Base-by-base conservation (phyloP, 306 rosid species). In the Senna siamea region DNA sequence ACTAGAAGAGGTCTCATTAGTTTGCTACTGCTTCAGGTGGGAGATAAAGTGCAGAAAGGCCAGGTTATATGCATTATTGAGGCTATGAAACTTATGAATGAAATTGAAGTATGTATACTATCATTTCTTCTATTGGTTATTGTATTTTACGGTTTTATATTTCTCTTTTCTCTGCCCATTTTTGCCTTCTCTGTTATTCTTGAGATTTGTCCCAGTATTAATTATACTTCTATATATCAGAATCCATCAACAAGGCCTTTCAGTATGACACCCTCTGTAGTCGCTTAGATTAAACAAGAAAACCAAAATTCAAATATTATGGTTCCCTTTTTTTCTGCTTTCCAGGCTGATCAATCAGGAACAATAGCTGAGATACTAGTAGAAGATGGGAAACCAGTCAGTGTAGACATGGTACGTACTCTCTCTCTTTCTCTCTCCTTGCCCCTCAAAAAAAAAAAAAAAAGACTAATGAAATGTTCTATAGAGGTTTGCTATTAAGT, bases 11-110 rank as follows among this genome's bases (percentile, higher is more conserved):
- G 59, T 53, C 18, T 70, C 37, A 58, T 73, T 66, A 48, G 34
- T 81, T 63, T 79, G 46, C 65, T 69, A 30, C 35, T 77, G 58
- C 63, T 80, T 73, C 92, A 93, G 98, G 96, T 93, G 20, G 98
- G 98, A 73, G 97, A 91, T 69, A 87, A 88, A 74, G 98, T 93
- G 72, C 87, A 89, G 85, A 91, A 93, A 80, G 98, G 98, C 32
- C 97, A 93, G 79, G 86, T 85, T 23, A 1, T 93, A 37, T 93
- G 98, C 84, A 93, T 93, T 63, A 81, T 93, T 66, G 98, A 93
- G 84, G 98, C 97, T 74, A 93, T 93, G 98, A 93, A 93, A 80
- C 80, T 93, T 80, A 89, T 93, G 98, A 93, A 93, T 75, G 98
- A 93, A 76, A 89, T 93, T 69, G 98, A 93, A 87, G 98, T 93